Conservation (phyloP, 257 asterid genomes). For the Salvia miltiorrhiza region DNA sequence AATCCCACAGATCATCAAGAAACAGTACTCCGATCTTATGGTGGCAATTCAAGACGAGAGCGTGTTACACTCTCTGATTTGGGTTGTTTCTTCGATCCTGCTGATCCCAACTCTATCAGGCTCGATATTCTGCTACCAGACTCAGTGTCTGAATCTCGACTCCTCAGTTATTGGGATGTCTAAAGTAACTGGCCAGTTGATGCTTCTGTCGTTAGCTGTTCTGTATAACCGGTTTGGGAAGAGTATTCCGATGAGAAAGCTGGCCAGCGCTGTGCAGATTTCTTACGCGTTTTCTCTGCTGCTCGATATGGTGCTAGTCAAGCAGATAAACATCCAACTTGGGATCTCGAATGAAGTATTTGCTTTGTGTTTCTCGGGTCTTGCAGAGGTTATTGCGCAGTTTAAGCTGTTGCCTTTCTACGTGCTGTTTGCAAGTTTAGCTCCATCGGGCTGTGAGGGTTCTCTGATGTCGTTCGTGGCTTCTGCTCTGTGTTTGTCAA, state of each 20-base stretch:
- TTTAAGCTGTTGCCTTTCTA: slow-evolving; percentile 79
- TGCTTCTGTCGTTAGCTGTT: slow-evolving; percentile 57
- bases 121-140: slow-evolving; percentile 83
- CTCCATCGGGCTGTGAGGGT: slow-evolving; percentile 82
- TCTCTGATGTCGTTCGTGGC: slow-evolving; percentile 75
- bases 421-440: slow-evolving; percentile 68
- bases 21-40: slow-evolving; percentile 56
- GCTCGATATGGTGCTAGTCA: slow-evolving; percentile 67
- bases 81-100: slow-evolving; percentile 60
- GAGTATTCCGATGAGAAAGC: slow-evolving; percentile 48
- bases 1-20: slow-evolving; percentile 36
- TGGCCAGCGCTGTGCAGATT: slow-evolving; percentile 44
- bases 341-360: slow-evolving; percentile 75
- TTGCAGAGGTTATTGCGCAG: slow-evolving; percentile 74
- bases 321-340: slow-evolving; percentile 49
- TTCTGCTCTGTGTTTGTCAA: slow-evolving; percentile 66
- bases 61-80: slow-evolving; percentile 55
- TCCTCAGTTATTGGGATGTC: slow-evolving; percentile 80
- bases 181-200: slow-evolving; percentile 72
- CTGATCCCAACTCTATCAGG: slow-evolving; percentile 68
- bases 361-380: slow-evolving; percentile 73
- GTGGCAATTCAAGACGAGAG: slow-evolving; percentile 46
- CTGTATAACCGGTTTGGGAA: slow-evolving; percentile 58
- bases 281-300: slow-evolving; percentile 64
- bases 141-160: slow-evolving; percentile 63